Evolutionary conservation across 345 rosid species (phyloP).

Genomic region (Camelina hispida): DNA sequence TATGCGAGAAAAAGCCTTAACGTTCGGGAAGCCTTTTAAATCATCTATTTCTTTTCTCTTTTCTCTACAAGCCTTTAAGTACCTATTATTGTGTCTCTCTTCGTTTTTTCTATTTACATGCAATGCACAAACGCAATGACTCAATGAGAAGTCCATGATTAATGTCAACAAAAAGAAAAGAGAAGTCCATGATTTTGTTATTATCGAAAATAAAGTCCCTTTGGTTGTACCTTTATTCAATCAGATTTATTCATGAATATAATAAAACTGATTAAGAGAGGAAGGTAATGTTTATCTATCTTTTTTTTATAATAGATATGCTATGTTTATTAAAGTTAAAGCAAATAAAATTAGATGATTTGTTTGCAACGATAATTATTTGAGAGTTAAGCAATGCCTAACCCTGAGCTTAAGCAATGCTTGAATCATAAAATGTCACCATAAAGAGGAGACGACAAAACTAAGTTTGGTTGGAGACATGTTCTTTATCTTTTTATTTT

Average conservation of each 20-base stretch:
- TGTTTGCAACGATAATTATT: conserved; percentile 23
- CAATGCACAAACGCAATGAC: not conserved
- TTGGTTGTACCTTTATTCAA: conserved; percentile 28
- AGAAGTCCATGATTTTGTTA: conserved; percentile 20
- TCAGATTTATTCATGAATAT: not conserved
- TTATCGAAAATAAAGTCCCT: conserved; percentile 12
- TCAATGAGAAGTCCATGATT: too few species aligned
- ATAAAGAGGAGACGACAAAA: conserved; percentile 26
- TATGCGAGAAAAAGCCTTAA: conserved; percentile 42
- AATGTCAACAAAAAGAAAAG: too few species aligned
- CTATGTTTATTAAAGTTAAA: conserved; percentile 27
- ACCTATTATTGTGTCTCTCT: conserved; percentile 24
- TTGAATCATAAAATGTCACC: conserved; percentile 15
- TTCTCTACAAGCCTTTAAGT: conserved; percentile 11
- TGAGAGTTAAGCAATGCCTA: conserved; percentile 31
- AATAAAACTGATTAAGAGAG: not conserved
- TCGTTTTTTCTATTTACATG: conserved; percentile 22
- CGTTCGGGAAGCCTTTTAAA: conserved; percentile 36
- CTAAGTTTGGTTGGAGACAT: conserved; percentile 30
- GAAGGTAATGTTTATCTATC: conserved; percentile 26
- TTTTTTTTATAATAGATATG: conserved; percentile 2
- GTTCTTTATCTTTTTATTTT: conserved; percentile 20
- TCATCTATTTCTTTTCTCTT: not conserved
- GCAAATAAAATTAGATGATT: conserved; percentile 26
- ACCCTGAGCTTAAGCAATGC: conserved; percentile 27